Evolutionary conservation across 176 grass and related monocot genomes (phyloP), one percentile per base, ranked within the genome.

Genomic region (Eleusine coracana): DNA sequence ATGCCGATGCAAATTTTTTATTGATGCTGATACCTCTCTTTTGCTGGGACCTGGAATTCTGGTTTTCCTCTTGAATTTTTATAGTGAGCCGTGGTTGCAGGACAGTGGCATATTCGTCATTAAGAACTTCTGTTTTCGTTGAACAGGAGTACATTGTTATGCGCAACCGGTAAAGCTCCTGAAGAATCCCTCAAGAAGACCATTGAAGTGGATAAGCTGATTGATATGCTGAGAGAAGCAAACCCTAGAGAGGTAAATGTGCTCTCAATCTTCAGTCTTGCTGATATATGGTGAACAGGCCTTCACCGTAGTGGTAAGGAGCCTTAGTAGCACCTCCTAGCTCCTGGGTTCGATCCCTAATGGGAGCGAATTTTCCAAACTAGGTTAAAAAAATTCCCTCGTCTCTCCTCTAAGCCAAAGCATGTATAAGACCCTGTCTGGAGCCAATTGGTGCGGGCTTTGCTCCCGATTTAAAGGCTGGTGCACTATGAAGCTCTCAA

Each of bases 181-280:
- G 89, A 98, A 82, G 66, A 91, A 85, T 88, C 90, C 38, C 93
- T 98, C 75, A 90, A 91, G 58, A 93, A 92, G 81, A 95, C 92
- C 20, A 88, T 98, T 67, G 91, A 98, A 88, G 81, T 85, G 18
- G 96, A 98, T 54, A 84, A 31, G 75, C 76, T 98, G 46, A 95
- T 98, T 77, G 92, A 98, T 82, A 90, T 86, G 74, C 76, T 98
- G 23, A 93, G 85, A 73, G 80, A 93, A n/a, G 88, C 96, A 86
- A 88, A 90, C 91, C 61, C 87, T 83, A 56, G 52, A 73, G 91
- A 95, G 88, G 96, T 98, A 88, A 80, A 25, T 84, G 48, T 68
- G 45, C 29, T 82, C 4, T 70, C 55, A 75, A 66, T 64, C 25
- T 83, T 68, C 66, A 27, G 3, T 75, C 7, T 83, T 25, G 55